Conservation (phyloP, 805 yeast species). For the Hanseniaspora hatyaiensis region DNA sequence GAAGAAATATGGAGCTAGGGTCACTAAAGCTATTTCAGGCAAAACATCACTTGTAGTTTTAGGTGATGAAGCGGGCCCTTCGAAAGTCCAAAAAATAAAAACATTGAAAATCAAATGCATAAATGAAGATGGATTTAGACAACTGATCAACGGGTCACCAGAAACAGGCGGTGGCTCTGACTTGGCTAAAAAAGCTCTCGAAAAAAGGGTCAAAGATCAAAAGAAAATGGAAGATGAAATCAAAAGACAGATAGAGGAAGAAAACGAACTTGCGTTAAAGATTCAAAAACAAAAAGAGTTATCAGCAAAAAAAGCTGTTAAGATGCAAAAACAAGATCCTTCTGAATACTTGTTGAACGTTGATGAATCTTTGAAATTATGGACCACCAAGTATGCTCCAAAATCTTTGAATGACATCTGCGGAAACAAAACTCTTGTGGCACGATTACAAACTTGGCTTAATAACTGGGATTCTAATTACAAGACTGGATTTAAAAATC, state of each 20-base stretch:
- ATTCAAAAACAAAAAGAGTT: conserved; percentile 18
- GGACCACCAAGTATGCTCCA: conserved; percentile 95
- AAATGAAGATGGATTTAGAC: conserved; percentile 73
- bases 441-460: conserved; percentile 62
- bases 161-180: conserved; percentile 83
- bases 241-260: conserved; percentile 17
- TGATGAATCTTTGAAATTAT: conserved; percentile 24
- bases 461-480: conserved; percentile 56
- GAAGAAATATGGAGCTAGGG: conserved; percentile 80
- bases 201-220: conserved; percentile 61
- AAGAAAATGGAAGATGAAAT: conserved; percentile 33
- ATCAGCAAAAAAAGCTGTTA: background rate
- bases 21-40: conserved; percentile 72
- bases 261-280: conserved; percentile 17
- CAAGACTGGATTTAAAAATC: conserved; percentile 42
- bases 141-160: conserved; percentile 68
- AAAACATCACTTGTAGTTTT: conserved; percentile 81
- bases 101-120: conserved; percentile 66
- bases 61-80: conserved; percentile 94
- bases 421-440: conserved; percentile 74
- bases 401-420: conserved; percentile 61
- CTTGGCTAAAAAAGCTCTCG: conserved; percentile 59
- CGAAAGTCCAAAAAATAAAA: conserved; percentile 74
- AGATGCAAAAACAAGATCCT: conserved; percentile 2
- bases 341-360: conserved; percentile 41